These are phyloP conservation scores for Xylariaceae sp. DNA, from an alignment of 2,329 filamentous ascomycete species.

Conservation along the genomic window DNA sequence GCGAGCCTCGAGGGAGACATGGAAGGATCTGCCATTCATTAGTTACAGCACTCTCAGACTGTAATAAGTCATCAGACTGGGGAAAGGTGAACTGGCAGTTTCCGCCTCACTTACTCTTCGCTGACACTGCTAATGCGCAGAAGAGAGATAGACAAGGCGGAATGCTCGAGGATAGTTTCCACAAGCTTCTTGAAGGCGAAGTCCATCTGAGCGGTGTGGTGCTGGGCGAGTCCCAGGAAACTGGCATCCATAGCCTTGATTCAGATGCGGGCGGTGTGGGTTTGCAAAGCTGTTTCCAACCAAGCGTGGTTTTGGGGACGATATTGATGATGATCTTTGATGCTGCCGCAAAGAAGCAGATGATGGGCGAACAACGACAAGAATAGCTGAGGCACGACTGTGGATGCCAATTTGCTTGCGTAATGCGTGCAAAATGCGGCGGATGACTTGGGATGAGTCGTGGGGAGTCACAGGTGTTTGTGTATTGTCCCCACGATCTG, in stretches of 20 bases:
- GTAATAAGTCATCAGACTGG: background rate
- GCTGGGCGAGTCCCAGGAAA: constrained; percentile 15
- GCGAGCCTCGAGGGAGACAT: constrained; percentile 22
- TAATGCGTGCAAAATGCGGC: background rate
- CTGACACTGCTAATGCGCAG: constrained; percentile 28
- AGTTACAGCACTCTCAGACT: background rate
- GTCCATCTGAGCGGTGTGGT: constrained; percentile 19
- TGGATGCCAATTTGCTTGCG: constrained; percentile 3
- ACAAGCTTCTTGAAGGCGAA: constrained; percentile 19
- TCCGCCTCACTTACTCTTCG: constrained; percentile 23
- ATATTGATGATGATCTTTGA: background rate
- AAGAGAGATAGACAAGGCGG: constrained; percentile 20
- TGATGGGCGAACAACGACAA: constrained; percentile 2
- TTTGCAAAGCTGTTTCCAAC: too few species aligned
- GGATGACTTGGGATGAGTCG: too few species aligned
- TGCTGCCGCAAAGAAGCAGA: background rate
- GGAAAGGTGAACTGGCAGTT: constrained; percentile 5
- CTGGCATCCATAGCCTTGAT: constrained; percentile 12
- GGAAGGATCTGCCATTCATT: constrained; percentile 19
- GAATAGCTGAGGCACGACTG: background rate
- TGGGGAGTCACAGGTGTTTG: too few species aligned
- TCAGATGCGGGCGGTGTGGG: too few species aligned
- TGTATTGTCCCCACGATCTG: too few species aligned
- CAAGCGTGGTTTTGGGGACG: too few species aligned
- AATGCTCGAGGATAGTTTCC: constrained; percentile 18